Conservation (phyloP, 78 protist genomes). For the Dictyostelium purpureum region DNA sequence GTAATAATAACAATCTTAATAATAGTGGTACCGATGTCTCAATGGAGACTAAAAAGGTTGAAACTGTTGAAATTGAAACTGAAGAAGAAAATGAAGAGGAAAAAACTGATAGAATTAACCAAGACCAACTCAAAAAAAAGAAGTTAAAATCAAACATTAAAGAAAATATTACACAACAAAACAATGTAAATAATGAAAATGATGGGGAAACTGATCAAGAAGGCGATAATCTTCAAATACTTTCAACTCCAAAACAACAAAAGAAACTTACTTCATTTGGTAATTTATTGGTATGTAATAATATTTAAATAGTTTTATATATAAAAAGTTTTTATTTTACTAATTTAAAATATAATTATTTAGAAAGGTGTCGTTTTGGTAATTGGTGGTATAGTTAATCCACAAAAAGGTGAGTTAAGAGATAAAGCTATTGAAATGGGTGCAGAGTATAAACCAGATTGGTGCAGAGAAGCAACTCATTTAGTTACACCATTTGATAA, state of each 20-base stretch:
- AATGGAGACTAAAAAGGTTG: neutral
- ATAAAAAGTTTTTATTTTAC: neutral
- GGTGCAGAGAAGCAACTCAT: conserved; percentile 63
- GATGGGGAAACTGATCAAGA: conserved; percentile 50
- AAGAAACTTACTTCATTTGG: conserved; percentile 16
- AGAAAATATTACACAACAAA: neutral
- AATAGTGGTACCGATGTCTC: neutral
- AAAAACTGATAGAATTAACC: neutral
- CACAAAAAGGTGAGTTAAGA: conserved; percentile 33
- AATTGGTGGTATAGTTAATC: conserved; percentile 71
- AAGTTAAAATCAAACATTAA: neutral
- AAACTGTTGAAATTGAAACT: neutral
- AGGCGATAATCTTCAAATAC: neutral
- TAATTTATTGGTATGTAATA: conserved; percentile 10
- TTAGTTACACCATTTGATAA: conserved; percentile 39
- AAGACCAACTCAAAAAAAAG: neutral
- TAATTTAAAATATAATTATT: neutral
- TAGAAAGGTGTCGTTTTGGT: conserved; percentile 60
- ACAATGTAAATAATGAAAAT: neutral
- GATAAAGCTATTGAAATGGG: conserved; percentile 69
- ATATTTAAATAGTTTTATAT: neutral
- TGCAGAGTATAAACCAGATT: conserved; percentile 55
- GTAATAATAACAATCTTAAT: neutral
- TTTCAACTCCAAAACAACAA: conserved; percentile 5
- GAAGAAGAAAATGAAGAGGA: conserved; percentile 2